Percentiles rank a stretch among this genome's conserved stretches.
Conservation (phyloP, 139 green algal genomes). For the Chlorella sp. region DNA sequence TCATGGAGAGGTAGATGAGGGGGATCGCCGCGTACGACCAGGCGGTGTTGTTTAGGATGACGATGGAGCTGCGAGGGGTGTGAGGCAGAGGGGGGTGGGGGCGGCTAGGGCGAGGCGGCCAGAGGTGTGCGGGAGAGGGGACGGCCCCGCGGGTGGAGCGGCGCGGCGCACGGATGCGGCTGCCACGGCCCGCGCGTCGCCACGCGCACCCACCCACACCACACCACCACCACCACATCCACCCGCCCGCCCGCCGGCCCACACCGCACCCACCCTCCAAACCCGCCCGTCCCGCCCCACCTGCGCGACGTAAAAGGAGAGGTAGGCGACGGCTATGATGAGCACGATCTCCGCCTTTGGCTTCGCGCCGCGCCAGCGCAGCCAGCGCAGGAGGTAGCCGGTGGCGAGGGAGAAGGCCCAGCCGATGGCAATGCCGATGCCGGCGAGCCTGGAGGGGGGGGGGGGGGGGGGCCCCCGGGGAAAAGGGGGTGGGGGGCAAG, state of each 20-base stretch:
- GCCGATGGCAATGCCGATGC: conserved; percentile 63
- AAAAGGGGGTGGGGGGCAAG: background rate
- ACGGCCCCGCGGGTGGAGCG: too few relatives aligned
- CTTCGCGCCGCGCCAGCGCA: conserved; percentile 52
- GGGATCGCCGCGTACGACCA: conserved; percentile 41
- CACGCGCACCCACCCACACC: background rate
- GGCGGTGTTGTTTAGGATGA: conserved; percentile 17
- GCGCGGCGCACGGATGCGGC: too few relatives aligned
- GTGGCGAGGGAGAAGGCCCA: conserved; percentile 53
- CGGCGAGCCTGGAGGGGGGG: conserved; percentile 13
- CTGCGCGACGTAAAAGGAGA: conserved; percentile 74
- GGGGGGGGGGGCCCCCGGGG: background rate
- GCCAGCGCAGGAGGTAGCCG: conserved; percentile 51
- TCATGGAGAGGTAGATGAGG: conserved; percentile 59
- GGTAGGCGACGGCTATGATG: conserved; percentile 75
- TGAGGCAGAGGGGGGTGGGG: too few relatives aligned
- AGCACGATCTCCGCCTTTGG: conserved; percentile 60
- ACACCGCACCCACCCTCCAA: background rate
- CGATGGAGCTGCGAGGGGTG: conserved; percentile 7
- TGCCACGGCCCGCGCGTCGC: too few relatives aligned
- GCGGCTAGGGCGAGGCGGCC: too few relatives aligned
- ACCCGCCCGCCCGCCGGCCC: too few relatives aligned
- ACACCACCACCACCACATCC: background rate
- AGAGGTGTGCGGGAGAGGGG: too few relatives aligned
- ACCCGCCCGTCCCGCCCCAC: too few relatives aligned